phyloP scores from a whole-genome alignment of 441 rosid genomes.

The Rhodomyrtus psidioides region DNA sequence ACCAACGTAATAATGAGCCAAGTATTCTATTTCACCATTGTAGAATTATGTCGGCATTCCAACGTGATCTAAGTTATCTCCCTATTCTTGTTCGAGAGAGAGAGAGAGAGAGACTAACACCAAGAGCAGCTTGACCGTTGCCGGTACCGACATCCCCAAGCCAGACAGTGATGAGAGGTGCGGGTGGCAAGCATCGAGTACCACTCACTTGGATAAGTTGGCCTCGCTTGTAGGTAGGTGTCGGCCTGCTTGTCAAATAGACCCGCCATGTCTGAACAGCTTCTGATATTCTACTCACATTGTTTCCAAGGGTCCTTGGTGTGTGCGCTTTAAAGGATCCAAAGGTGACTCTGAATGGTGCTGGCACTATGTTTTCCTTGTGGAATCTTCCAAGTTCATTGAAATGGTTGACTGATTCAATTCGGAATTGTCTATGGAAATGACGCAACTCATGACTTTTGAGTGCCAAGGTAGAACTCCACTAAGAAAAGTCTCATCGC shows the following conservation, averaged over 20 bases:
- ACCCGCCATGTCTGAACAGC: conserved; percentile 29
- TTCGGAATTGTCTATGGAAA: too few relatives aligned
- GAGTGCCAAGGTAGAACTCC: too few relatives aligned
- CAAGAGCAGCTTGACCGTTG: conserved; percentile 64
- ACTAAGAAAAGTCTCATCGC: too few relatives aligned
- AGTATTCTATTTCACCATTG: neutral
- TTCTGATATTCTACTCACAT: neutral
- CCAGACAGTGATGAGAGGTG: conserved; percentile 35
- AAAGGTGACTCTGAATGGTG: too few relatives aligned
- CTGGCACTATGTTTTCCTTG: too few relatives aligned
- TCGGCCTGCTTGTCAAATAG: conserved; percentile 47
- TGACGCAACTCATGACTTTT: too few relatives aligned
- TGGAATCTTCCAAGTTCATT: too few relatives aligned
- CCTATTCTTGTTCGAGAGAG: neutral
- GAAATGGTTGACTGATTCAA: too few relatives aligned
- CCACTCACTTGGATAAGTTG: conserved; percentile 45
- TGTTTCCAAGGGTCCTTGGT: neutral
- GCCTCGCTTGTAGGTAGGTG: conserved; percentile 40
- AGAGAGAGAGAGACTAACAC: conserved; percentile 26
- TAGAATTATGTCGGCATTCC: neutral
- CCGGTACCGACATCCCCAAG: conserved; percentile 71
- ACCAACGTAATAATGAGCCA: neutral
- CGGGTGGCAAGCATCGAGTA: conserved; percentile 38
- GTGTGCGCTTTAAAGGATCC: neutral
- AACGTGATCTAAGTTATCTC: neutral